Conservation (phyloP, 2,329 filamentous ascomycete species). For the Thermothelomyces thermophilus region DNA sequence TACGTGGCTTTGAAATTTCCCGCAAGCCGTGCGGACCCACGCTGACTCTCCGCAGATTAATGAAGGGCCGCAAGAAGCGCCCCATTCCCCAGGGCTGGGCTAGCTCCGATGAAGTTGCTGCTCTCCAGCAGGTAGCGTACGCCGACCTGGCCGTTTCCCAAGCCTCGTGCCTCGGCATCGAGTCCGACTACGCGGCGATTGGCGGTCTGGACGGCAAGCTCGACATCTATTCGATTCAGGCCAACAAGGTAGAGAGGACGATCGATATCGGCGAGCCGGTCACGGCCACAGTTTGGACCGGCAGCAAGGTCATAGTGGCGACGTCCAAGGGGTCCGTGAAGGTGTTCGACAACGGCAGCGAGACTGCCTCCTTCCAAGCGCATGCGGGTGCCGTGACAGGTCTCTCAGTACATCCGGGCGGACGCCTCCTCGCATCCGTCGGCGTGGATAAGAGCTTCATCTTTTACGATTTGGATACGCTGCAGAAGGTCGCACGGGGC, state of each 20-base stretch:
- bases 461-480: slow-evolving; percentile 70
- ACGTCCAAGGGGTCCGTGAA: slow-evolving; percentile 74
- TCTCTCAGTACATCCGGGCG: slow-evolving; percentile 75
- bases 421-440: slow-evolving; percentile 76
- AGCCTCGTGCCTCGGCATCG: slow-evolving; percentile 43
- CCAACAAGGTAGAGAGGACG: slow-evolving; percentile 60
- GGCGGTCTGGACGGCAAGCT: slow-evolving; percentile 69
- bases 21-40: not conserved
- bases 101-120: slow-evolving; percentile 60
- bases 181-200: slow-evolving; percentile 62
- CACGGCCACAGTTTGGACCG: slow-evolving; percentile 59
- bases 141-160: slow-evolving; percentile 43
- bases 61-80: slow-evolving; percentile 83
- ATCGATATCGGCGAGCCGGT: slow-evolving; percentile 62
- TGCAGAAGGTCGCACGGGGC: slow-evolving; percentile 67
- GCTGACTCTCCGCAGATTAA: slow-evolving; percentile 52
- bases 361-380: slow-evolving; percentile 64
- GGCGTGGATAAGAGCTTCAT: slow-evolving; percentile 89
- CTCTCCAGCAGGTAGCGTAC: slow-evolving; percentile 40
- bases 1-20: slow-evolving; percentile 42
- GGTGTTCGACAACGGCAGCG: slow-evolving; percentile 65
- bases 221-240: slow-evolving; percentile 66
- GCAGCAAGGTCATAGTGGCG: slow-evolving; percentile 62
- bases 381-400: slow-evolving; percentile 78
- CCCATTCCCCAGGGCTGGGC: slow-evolving; percentile 81